Percentiles rank a stretch among this genome's conserved stretches.
These are phyloP conservation scores for Lachnum nothofagi DNA, from an alignment of 2,329 filamentous ascomycete genomes.

Conservation along the genomic window DNA sequence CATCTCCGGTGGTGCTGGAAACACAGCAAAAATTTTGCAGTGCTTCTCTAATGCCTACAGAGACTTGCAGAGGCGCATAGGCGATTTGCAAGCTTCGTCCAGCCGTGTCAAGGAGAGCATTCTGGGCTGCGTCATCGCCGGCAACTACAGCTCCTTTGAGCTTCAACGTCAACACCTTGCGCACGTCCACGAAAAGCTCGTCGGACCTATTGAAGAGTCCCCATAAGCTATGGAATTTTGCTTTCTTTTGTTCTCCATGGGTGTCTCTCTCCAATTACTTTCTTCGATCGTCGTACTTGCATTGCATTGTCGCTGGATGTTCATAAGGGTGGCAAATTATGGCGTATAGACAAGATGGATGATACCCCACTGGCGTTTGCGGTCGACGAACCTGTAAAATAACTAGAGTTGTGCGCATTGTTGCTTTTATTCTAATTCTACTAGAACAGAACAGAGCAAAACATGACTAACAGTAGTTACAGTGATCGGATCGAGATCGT, in stretches of 20 bases:
- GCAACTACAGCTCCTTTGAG: constrained; percentile 72
- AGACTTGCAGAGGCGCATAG: constrained; percentile 54
- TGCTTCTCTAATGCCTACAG: constrained; percentile 63
- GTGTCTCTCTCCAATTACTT: not conserved
- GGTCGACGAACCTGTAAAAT: constrained; percentile 24
- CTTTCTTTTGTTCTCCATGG: not conserved
- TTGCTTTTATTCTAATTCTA: constrained; percentile 13
- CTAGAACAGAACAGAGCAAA: constrained; percentile 3
- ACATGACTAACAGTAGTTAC: constrained; percentile 25
- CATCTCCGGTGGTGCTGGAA: constrained; percentile 78
- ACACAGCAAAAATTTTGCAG: constrained; percentile 61
- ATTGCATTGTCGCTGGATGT: constrained; percentile 6
- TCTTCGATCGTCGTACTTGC: not conserved
- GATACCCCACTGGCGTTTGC: constrained; percentile 28
- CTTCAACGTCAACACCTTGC: constrained; percentile 55
- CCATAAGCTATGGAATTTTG: constrained; percentile 1
- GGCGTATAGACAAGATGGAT: constrained; percentile 25
- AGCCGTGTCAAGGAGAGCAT: constrained; percentile 41
- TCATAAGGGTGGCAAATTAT: constrained; percentile 15
- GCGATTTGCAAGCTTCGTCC: constrained; percentile 37
- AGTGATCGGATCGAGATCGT: constrained; percentile 28
- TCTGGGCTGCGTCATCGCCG: constrained; percentile 66
- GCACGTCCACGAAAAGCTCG: constrained; percentile 28
- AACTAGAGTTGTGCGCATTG: constrained; percentile 12
- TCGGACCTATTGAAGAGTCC: constrained; percentile 19